A percentile compares a stretch with the other conserved stretches of the same genome.
Evolutionary conservation across 2,329 filamentous ascomycete species (phyloP).

Genomic region (Alternaria triticimaculans): DNA sequence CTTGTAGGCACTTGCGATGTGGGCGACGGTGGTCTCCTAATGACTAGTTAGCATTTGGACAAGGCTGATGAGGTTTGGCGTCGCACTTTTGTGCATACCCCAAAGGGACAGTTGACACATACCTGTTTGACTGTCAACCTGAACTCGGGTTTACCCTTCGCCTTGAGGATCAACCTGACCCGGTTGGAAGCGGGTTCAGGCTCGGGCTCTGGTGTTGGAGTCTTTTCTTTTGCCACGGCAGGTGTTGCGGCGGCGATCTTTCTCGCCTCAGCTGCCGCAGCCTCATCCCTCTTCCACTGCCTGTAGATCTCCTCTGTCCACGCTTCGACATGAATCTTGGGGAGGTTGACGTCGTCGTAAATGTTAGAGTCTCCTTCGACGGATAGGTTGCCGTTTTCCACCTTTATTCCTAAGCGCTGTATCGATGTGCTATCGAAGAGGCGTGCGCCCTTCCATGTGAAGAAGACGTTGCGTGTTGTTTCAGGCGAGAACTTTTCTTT

Average conservation of each 20-base stretch:
- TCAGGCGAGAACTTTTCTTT: slow-evolving; percentile 63
- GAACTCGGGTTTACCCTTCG: slow-evolving; percentile 59
- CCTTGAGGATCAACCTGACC: slow-evolving; percentile 59
- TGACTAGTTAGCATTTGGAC: slow-evolving; percentile 13
- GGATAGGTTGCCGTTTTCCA: slow-evolving; percentile 51
- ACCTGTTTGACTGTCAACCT: slow-evolving; percentile 58
- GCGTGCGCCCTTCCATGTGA: slow-evolving; percentile 78
- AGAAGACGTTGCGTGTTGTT: slow-evolving; percentile 65
- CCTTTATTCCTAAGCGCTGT: slow-evolving; percentile 55
- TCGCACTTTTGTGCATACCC: background rate
- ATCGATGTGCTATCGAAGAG: slow-evolving; percentile 76
- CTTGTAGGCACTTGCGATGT: slow-evolving; percentile 41
- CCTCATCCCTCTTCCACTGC: slow-evolving; percentile 55
- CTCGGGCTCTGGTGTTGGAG: slow-evolving; percentile 26
- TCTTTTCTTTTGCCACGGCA: slow-evolving; percentile 18
- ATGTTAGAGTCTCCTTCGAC: slow-evolving; percentile 54
- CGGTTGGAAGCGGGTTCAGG: slow-evolving; percentile 25
- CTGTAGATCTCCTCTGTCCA: slow-evolving; percentile 72
- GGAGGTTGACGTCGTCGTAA: slow-evolving; percentile 57
- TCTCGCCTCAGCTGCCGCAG: slow-evolving; percentile 33
- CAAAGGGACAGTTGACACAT: slow-evolving; percentile 26
- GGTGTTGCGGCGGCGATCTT: slow-evolving; percentile 49
- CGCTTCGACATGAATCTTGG: slow-evolving; percentile 75
- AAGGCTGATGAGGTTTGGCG: background rate
- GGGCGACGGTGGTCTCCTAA: slow-evolving; percentile 40